phyloP scores from a whole-genome alignment of 768 basidiomycete genomes.

The Tricholoma flavovirens region DNA sequence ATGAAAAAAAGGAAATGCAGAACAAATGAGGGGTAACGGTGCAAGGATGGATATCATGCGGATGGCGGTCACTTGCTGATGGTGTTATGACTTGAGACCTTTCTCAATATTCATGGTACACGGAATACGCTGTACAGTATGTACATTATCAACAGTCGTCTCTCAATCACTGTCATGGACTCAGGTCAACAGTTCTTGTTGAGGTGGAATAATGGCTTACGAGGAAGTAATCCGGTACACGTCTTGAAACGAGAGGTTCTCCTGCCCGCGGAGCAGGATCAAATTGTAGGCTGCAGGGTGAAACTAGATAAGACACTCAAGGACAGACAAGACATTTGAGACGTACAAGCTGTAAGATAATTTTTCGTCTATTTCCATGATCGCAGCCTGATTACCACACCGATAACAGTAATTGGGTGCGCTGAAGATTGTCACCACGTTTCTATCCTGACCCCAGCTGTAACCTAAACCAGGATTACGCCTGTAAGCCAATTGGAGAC shows the following conservation, averaged over 20 bases:
- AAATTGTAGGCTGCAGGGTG: conserved; percentile 82
- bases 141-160: conserved; percentile 15
- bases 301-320: background rate
- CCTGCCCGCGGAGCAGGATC: conserved; percentile 98
- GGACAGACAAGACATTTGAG: background rate
- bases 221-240: conserved; percentile 92
- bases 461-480: conserved; percentile 44
- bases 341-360: conserved; percentile 88
- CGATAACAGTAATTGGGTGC: conserved; percentile 99
- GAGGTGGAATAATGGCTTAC: conserved; percentile 37
- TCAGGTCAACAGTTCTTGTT: background rate
- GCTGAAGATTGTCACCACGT: conserved; percentile 99
- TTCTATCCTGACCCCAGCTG: conserved; percentile 98
- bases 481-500: background rate
- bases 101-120: conserved; percentile 22
- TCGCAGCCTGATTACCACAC: conserved; percentile 98
- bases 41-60: conserved; percentile 4
- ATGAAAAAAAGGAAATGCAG: conserved; percentile 1
- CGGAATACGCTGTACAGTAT: conserved; percentile 18
- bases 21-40: background rate
- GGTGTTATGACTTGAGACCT: conserved; percentile 12
- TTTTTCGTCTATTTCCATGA: conserved; percentile 99
- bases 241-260: conserved; percentile 94
- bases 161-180: conserved; percentile 17
- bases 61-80: background rate